Evolutionary conservation across 495 filamentous ascomycete species (phyloP).

Genomic region (Aspergillus funiculosus): DNA sequence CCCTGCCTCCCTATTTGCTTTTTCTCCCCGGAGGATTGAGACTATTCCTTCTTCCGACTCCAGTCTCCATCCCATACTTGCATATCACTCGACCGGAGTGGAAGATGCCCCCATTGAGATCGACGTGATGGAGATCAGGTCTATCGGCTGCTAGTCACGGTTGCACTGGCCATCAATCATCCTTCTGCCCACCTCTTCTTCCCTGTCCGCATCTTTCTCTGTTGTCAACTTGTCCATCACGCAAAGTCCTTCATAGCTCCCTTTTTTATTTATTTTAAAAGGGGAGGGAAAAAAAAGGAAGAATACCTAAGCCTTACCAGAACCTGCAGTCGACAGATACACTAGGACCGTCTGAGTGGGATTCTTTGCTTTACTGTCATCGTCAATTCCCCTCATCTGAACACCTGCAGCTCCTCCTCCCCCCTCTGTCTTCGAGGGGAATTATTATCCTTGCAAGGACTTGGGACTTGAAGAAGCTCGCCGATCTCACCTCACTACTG

Average conservation of each 20-base stretch:
- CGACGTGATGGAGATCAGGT: slow-evolving; percentile 40
- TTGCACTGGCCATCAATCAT: slow-evolving; percentile 42
- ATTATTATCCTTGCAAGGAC: no score
- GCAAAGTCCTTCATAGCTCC: slow-evolving; percentile 13
- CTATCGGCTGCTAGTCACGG: slow-evolving; percentile 38
- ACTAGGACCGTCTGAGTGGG: slow-evolving; percentile 4
- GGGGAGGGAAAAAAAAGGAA: slow-evolving; percentile 12
- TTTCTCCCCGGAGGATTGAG: slow-evolving; percentile 20
- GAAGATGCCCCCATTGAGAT: slow-evolving; percentile 24
- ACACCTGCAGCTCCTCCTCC: no score
- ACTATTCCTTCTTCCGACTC: slow-evolving; percentile 19
- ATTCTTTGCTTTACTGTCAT: slow-evolving; percentile 2
- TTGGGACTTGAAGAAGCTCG: no score
- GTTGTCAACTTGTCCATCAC: slow-evolving; percentile 6
- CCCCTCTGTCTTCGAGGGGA: no score
- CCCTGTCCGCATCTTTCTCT: slow-evolving; percentile 8
- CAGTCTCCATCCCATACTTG: slow-evolving; percentile 11
- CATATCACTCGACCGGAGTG: slow-evolving; percentile 8
- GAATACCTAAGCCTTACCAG: slow-evolving; percentile 26
- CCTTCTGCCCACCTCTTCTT: slow-evolving; percentile 21
- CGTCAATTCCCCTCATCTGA: slow-evolving; percentile 1
- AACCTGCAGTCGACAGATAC: slow-evolving; percentile 20
- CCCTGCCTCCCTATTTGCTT: background rate
- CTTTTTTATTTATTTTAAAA: no score
- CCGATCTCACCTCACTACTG: no score